Percentiles rank a stretch among this genome's conserved stretches.
phyloP scores from a whole-genome alignment of 176 grass and related monocot genomes.

The Echinochloa phyllopogon region DNA sequence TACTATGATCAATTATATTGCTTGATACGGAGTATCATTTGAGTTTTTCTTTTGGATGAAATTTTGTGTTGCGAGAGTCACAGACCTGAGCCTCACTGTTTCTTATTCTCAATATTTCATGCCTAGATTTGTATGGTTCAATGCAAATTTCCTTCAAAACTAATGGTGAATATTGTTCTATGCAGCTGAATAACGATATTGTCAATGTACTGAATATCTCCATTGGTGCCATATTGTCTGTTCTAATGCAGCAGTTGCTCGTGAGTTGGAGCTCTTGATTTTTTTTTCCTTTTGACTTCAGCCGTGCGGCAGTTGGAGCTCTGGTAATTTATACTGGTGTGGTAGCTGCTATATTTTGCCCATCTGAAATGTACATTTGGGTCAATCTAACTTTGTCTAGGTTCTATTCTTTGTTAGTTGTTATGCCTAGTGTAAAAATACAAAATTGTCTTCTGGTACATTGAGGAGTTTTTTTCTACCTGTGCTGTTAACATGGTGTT shows the following conservation, averaged over 20 bases:
- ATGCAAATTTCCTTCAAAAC: not conserved
- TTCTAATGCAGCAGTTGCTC: constrained; percentile 72
- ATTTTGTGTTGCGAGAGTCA: constrained; percentile 21
- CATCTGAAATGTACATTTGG: constrained; percentile 19
- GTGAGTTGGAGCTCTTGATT: constrained; percentile 42
- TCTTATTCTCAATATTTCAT: not conserved
- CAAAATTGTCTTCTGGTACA: not conserved
- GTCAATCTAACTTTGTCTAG: not conserved
- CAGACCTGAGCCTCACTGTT: not conserved
- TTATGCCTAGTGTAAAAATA: not conserved
- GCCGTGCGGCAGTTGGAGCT: not conserved
- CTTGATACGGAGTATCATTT: not conserved
- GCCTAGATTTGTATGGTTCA: constrained; percentile 6
- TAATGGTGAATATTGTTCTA: constrained; percentile 36
- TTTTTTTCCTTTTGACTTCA: not conserved
- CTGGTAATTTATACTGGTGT: not conserved
- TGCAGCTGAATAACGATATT: constrained; percentile 91
- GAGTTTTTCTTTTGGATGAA: not conserved
- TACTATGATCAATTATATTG: not conserved
- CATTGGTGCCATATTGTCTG: constrained; percentile 62
- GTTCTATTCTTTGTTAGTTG: not conserved
- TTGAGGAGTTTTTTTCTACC: not conserved
- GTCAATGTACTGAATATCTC: constrained; percentile 93
- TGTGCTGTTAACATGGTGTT: not conserved
- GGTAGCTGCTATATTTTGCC: not conserved